Percentiles rank a stretch among this genome's conserved stretches.
phyloP scores from a whole-genome alignment of 768 basidiomycete genomes.

The Cystofilobasidium capitatum region DNA sequence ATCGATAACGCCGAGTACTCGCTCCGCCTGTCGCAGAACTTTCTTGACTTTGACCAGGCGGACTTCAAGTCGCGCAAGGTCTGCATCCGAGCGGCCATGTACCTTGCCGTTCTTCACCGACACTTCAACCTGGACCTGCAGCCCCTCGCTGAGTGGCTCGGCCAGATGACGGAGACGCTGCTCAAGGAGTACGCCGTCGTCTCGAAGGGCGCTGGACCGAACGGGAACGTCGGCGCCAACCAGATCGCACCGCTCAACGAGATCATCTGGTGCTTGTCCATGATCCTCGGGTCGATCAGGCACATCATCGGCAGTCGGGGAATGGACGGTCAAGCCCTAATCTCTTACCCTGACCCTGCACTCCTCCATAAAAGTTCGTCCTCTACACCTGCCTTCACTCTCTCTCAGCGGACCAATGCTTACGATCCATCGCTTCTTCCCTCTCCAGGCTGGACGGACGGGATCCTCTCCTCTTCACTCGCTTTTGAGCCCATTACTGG shows the following conservation, averaged over 20 bases:
- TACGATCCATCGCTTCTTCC: not conserved
- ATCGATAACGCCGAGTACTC: conserved; percentile 45
- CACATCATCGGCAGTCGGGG: conserved; percentile 45
- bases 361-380: conserved; percentile 52
- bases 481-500: conserved; percentile 48
- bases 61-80: conserved; percentile 57
- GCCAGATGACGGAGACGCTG: conserved; percentile 51
- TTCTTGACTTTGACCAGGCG: conserved; percentile 57
- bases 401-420: not conserved
- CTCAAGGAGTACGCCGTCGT: conserved; percentile 48
- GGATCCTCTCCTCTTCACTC: conserved; percentile 46
- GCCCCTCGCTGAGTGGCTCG: conserved; percentile 55
- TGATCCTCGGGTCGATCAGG: conserved; percentile 53
- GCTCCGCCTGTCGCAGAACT: conserved; percentile 56
- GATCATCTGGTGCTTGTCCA: conserved; percentile 39
- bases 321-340: conserved; percentile 39
- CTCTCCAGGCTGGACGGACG: conserved; percentile 50
- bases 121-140: conserved; percentile 48
- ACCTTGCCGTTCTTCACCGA: conserved; percentile 55
- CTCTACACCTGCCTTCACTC: not conserved
- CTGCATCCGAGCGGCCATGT: conserved; percentile 65
- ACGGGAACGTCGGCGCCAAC: not conserved
- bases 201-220: conserved; percentile 30
- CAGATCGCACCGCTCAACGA: conserved; percentile 12
- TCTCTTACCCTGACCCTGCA: conserved; percentile 54